These are phyloP conservation scores for Beta lomatogona DNA, from an alignment of 179 eudicot species.

Conservation along the genomic window DNA sequence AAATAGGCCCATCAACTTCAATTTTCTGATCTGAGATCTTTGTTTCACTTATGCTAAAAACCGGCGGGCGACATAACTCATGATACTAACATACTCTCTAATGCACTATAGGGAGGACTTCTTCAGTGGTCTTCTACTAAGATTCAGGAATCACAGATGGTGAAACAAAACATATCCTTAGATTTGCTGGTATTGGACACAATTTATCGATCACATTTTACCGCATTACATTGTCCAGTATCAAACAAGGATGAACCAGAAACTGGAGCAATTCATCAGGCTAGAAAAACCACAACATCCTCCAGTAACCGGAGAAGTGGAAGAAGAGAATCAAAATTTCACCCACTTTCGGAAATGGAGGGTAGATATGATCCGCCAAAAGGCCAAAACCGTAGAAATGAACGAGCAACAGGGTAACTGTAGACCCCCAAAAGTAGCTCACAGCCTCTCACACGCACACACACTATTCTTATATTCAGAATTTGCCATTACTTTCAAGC, in stretches of 20 bases:
- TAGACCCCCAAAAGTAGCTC: background rate
- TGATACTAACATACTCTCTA: background rate
- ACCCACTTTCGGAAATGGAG: background rate
- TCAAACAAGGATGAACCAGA: background rate
- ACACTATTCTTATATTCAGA: background rate
- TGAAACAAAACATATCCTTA: background rate
- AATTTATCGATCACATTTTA: background rate
- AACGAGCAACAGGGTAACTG: background rate
- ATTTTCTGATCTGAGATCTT: background rate
- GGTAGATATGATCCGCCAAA: conserved; percentile 1
- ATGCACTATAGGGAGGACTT: background rate
- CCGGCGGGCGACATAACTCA: background rate
- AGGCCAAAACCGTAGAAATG: background rate
- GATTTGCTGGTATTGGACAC: background rate
- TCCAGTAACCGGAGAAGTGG: background rate
- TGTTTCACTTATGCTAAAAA: background rate
- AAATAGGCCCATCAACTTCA: background rate
- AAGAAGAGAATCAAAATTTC: background rate
- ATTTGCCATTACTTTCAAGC: background rate
- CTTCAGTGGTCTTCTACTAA: background rate
- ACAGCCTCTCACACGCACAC: background rate
- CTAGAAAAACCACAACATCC: background rate
- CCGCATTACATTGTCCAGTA: conserved; percentile 1
- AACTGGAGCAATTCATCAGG: background rate
- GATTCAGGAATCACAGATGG: too few relatives aligned